Base-by-base conservation (phyloP, 208 protist genomes). In the Phytomonas francai region DNA sequence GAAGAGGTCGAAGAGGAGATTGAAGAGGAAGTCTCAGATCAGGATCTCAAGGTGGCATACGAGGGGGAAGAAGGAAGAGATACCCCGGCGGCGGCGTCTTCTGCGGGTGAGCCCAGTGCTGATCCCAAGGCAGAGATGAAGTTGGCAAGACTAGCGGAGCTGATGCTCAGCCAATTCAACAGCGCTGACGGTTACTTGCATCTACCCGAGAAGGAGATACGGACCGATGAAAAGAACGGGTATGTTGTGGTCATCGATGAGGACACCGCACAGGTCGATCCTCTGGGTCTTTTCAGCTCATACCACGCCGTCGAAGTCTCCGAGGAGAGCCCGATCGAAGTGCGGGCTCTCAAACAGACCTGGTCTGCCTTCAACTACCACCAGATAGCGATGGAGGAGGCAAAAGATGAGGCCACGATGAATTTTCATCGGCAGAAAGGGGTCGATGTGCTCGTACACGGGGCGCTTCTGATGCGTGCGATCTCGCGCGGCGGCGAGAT, bases 121-220 rank as follows among this genome's bases (percentile, higher is more conserved):
- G 34, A 30, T 29, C 54, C 67, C 16, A 70, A 12, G 36, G 63
- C 34, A 56, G 45, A 56, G 45, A 19, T n/a, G 45, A 19, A 56
- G 45, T 14, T 94, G 22, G 59, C 51, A 11, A 78, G 84, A 22
- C 73, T 94, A 0, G 80, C 85, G 3, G 83, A 89, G 64, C 70
- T 94, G 6, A 91, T 94, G 85, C 64, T 94, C 62, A 81, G 66
- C 63, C 88, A 94, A 77, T 89, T 91, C 68, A 92, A 87, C 73
- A 91, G 81, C 61, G 85, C 88, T 0, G 88, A 94, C 67, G 88
- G 88, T 0, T 94, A 85, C 67, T 74, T 94, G 9, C 88, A 91
- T 70, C 65, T 62, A n/a, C 64, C 76, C 2, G 67, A 79, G 66
- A 68, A 68, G 0, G 79, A 88, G 69, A 71, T 81, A 33, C 70